Percentiles rank a stretch among this genome's conserved stretches.
phyloP scores from a whole-genome alignment of 768 basidiomycete species.

The Lepiota venenata region DNA sequence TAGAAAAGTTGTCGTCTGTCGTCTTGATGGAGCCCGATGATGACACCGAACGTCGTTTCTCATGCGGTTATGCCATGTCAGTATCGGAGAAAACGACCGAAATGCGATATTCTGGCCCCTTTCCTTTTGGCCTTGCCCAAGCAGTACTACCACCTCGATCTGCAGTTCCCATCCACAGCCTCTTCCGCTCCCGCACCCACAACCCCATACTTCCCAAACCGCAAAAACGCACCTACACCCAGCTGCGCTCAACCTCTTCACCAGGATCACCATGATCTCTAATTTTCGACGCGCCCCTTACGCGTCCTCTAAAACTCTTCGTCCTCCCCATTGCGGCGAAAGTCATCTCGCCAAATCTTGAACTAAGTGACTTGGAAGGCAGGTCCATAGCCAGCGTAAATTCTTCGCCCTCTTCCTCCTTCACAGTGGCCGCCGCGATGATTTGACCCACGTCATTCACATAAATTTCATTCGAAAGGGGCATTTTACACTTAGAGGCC shows the following conservation, averaged over 20 bases:
- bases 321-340: slow-evolving; percentile 7
- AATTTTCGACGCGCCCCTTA: neutral
- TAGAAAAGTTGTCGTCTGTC: too few relatives aligned
- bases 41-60: too few relatives aligned
- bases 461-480: slow-evolving; percentile 15
- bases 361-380: slow-evolving; percentile 17
- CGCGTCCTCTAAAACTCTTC: slow-evolving; percentile 1
- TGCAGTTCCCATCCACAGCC: too few relatives aligned
- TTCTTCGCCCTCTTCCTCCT: slow-evolving; percentile 29
- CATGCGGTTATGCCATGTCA: too few relatives aligned
- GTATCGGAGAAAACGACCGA: too few relatives aligned
- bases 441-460: slow-evolving; percentile 15
- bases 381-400: slow-evolving; percentile 46
- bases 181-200: neutral
- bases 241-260: neutral
- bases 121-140: too few relatives aligned
- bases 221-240: neutral
- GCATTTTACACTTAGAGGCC: neutral
- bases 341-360: neutral
- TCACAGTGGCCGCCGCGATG: slow-evolving; percentile 13
- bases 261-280: neutral
- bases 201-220: neutral
- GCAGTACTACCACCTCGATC: neutral
- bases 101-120: too few relatives aligned
- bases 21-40: too few relatives aligned